A percentile compares a stretch with the other conserved stretches of the same genome.
These are phyloP conservation scores for Xerocomus potaroensis DNA, from an alignment of 768 basidiomycete genomes.

Conservation along the genomic window DNA sequence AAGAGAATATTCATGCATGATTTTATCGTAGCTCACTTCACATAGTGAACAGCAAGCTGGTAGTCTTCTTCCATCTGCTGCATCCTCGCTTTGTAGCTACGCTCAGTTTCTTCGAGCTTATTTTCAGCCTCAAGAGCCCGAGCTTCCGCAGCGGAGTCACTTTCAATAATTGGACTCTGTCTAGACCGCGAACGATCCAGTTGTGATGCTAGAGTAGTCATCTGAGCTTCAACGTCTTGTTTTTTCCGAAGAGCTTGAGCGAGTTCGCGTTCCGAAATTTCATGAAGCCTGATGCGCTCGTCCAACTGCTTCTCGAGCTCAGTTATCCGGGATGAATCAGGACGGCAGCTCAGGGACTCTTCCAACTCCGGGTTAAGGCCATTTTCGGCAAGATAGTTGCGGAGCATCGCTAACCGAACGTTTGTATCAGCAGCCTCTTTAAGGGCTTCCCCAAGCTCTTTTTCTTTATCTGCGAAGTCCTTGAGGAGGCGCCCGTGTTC, in stretches of 20 bases:
- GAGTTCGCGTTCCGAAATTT: slow-evolving; percentile 73
- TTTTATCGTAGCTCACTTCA: slow-evolving; percentile 64
- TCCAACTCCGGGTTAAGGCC: slow-evolving; percentile 79
- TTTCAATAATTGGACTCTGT: slow-evolving; percentile 47
- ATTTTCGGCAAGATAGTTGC: slow-evolving; percentile 84
- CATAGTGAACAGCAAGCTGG: slow-evolving; percentile 93
- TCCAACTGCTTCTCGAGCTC: slow-evolving; percentile 79
- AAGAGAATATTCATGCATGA: slow-evolving; percentile 9
- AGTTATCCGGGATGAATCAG: slow-evolving; percentile 43
- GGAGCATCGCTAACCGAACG: slow-evolving; percentile 72
- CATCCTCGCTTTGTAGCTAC: slow-evolving; percentile 72
- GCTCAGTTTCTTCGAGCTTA: slow-evolving; percentile 75
- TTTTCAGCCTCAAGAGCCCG: slow-evolving; percentile 68
- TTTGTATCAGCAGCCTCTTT: slow-evolving; percentile 66
- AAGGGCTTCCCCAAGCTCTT: slow-evolving; percentile 55
- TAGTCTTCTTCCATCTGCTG: slow-evolving; percentile 94
- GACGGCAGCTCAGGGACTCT: slow-evolving; percentile 34
- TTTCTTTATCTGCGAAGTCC: slow-evolving; percentile 64
- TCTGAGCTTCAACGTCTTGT: slow-evolving; percentile 70
- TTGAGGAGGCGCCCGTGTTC: slow-evolving; percentile 69
- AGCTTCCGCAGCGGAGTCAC: slow-evolving; percentile 35
- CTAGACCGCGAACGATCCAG: slow-evolving; percentile 60
- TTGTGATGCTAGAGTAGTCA: slow-evolving; percentile 58
- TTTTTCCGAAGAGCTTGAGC: slow-evolving; percentile 60
- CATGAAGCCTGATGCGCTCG: slow-evolving; percentile 67